Base-by-base conservation (phyloP, 139 green algal genomes). In the Coelastrella sp. region DNA sequence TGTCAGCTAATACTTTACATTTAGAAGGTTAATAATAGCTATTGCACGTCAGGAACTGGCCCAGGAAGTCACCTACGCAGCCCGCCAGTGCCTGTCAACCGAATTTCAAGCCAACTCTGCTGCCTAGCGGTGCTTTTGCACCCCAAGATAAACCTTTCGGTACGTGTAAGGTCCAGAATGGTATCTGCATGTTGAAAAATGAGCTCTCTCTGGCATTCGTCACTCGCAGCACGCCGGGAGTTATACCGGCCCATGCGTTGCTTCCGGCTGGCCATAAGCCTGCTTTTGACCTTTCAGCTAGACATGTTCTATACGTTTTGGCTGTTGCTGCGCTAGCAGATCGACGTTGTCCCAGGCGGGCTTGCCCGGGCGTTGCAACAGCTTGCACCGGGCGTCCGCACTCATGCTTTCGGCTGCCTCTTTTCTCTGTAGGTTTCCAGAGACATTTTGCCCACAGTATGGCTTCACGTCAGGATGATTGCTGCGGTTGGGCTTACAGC, bases 401-500 rank as follows among this genome's bases (percentile, higher is more conserved):
- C 16, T 11, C 64, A 71, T 14, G 64, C 64, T 71, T 14, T 20
- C 64, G 11, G 64, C 64, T 71, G 2, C 16, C 11, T 14, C 16
- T 71, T 11, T 71, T 71, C 11, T 20, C 64, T 71, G 13, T 14
- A 71, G 64, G 64, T 14, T 71, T 7, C 11, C 4, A 71, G 16
- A 14, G 32, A 47, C 0, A 47, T 47, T 47, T 47, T 71, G 16
- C 16, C 64, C 16, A 14, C 7, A 23, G 7, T 19, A 77, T 77
- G 71, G 71, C 71, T 7, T 23, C 17, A 13, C 20, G 19, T 7
- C 80, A 60, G 22, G 80, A 86, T 13, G 81, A 87, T 6, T 54
- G n/a, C 32, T 56, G 32, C 16, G 32, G 81, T 58, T 87, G 81
- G 83, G 83, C 83, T 7, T 80, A 88, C 83, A 68, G 57, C 83